Conservation (phyloP, 2,329 filamentous ascomycete genomes). For the Fusarium poae region DNA sequence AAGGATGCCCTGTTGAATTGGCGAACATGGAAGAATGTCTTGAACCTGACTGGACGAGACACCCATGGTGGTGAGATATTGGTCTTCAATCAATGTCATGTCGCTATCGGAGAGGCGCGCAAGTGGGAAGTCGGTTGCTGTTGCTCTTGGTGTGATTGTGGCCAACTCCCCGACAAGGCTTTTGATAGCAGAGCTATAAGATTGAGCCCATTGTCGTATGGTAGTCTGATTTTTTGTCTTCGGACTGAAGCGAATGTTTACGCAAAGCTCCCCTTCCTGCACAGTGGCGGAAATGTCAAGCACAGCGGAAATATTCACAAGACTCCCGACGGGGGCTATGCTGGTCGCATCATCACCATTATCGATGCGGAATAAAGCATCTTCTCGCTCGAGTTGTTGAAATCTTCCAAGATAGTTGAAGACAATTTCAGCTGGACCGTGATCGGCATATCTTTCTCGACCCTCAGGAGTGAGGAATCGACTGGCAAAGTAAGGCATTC, state of each 20-base stretch:
- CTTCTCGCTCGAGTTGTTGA: constrained; percentile 10
- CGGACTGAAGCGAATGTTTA: constrained; percentile 1
- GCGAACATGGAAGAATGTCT: constrained; percentile 5
- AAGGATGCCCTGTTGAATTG: constrained; percentile 4
- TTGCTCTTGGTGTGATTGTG: background rate
- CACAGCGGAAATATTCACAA: constrained; percentile 1
- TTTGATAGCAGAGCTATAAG: background rate
- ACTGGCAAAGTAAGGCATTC: constrained; percentile 1
- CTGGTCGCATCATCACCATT: background rate
- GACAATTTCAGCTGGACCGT: constrained; percentile 5
- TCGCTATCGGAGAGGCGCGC: constrained; percentile 4
- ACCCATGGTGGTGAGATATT: background rate
- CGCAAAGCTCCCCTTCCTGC: background rate
- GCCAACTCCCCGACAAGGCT: background rate
- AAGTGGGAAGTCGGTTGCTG: constrained; percentile 7
- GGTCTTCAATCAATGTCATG: background rate
- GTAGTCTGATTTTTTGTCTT: background rate
- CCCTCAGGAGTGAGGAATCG: background rate
- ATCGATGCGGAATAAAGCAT: constrained; percentile 9
- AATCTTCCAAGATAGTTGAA: constrained; percentile 11
- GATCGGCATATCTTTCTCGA: constrained; percentile 2
- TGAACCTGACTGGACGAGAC: background rate
- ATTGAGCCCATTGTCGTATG: background rate
- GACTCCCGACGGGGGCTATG: background rate
- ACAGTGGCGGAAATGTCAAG: constrained; percentile 5